Conservation (phyloP, 2,329 filamentous ascomycete species). For the Tympanopsis confertula region DNA sequence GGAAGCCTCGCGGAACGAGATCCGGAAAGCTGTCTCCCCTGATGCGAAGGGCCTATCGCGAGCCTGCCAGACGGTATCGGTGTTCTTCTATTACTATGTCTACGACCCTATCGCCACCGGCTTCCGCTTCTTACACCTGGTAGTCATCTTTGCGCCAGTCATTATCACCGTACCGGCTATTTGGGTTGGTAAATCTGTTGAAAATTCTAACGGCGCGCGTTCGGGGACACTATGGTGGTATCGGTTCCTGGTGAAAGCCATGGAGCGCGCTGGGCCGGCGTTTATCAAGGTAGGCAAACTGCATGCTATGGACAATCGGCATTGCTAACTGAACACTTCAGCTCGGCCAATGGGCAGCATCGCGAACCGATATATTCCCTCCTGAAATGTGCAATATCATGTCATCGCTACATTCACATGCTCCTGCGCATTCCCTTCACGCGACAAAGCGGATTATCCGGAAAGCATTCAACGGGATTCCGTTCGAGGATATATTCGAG, state of each 20-base stretch:
- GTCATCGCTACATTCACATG: conserved; percentile 89
- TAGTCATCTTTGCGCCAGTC: conserved; percentile 83
- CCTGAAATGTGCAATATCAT: conserved; percentile 83
- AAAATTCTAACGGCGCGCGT: conserved; percentile 61
- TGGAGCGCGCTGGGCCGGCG: conserved; percentile 87
- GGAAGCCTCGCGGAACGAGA: conserved; percentile 66
- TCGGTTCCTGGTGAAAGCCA: conserved; percentile 68
- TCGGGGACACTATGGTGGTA: conserved; percentile 91
- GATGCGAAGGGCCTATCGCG: conserved; percentile 47
- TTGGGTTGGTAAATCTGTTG: conserved; percentile 61
- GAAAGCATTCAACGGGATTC: conserved; percentile 67
- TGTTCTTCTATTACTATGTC: conserved; percentile 62
- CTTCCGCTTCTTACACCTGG: conserved; percentile 75
- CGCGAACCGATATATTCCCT: conserved; percentile 90
- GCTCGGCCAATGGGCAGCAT: conserved; percentile 97
- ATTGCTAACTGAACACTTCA: conserved; percentile 17
- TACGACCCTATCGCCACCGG: conserved; percentile 81
- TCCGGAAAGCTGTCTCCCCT: conserved; percentile 55
- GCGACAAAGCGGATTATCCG: conserved; percentile 70
- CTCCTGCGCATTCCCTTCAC: conserved; percentile 77
- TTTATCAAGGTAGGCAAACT: conserved; percentile 74
- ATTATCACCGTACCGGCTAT: conserved; percentile 68
- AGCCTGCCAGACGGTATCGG: conserved; percentile 44
- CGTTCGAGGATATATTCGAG: conserved; percentile 86
- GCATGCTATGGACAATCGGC: conserved; percentile 1